Conservation (phyloP, 139 green algal species). For the Chlamydomonas schloesseri region DNA sequence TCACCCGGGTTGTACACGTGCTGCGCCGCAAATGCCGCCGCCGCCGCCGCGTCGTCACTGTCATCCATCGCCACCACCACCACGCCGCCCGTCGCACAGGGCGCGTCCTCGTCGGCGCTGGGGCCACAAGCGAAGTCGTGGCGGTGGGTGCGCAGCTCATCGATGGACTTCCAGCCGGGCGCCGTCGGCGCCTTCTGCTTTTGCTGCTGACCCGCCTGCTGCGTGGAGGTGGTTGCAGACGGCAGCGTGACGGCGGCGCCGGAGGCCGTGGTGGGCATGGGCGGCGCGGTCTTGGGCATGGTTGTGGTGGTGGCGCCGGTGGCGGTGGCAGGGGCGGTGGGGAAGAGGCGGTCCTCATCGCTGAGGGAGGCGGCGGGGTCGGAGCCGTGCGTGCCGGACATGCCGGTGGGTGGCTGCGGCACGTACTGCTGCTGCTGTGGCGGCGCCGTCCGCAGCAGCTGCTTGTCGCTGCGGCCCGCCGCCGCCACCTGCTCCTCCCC, state of each 20-base stretch:
- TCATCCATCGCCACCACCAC: slow-evolving; percentile 39
- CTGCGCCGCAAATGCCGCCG: slow-evolving; percentile 6
- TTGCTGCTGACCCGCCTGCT: no score
- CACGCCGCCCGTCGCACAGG: slow-evolving; percentile 2
- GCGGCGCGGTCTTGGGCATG: no score
- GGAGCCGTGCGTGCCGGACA: background rate
- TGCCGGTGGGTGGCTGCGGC: background rate
- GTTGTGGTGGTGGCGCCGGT: no score
- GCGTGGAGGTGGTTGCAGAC: no score
- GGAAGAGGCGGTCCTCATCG: no score
- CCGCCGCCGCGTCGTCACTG: slow-evolving; percentile 27
- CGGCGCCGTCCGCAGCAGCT: background rate
- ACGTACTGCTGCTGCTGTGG: background rate
- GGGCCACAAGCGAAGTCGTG: background rate
- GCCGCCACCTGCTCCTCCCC: background rate
- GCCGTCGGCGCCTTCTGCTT: background rate
- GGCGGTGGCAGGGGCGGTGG: no score
- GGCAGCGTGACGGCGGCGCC: no score
- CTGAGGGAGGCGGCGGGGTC: no score
- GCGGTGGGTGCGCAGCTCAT: background rate
- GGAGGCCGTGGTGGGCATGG: no score
- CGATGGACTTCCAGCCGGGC: no score
- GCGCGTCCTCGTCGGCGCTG: background rate
- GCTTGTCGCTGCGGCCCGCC: background rate
- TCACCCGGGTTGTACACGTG: slow-evolving; percentile 11